phyloP scores from a whole-genome alignment of 202 grass and related monocot species.

The Brachypodium distachyon region DNA sequence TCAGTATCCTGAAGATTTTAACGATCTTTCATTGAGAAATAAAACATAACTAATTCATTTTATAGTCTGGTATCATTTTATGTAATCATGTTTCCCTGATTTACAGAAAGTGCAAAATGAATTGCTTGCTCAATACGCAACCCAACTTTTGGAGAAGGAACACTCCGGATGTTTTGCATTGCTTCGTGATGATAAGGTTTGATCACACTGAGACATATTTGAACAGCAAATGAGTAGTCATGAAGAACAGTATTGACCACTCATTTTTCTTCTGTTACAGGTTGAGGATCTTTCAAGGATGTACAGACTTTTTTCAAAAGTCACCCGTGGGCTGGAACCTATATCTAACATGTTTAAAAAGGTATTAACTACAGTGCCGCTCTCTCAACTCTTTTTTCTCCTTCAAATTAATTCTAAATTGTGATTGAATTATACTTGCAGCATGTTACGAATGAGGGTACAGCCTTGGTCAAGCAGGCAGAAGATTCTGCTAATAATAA shows the following conservation, averaged over 20 bases:
- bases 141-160: constrained; percentile 84
- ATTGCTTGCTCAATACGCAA: constrained; percentile 78
- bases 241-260: not conserved
- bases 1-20: not conserved
- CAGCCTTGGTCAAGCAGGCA: constrained; percentile 81
- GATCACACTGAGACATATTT: not conserved
- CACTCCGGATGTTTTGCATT: constrained; percentile 92
- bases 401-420: not conserved
- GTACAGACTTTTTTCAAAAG: constrained; percentile 90
- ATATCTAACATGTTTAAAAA: constrained; percentile 88
- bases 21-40: not conserved
- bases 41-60: not conserved
- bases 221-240: not conserved
- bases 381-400: not conserved
- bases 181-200: constrained; percentile 90
- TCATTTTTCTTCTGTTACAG: constrained; percentile 24
- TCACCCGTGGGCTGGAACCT: constrained; percentile 74
- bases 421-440: constrained; percentile 24
- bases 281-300: constrained; percentile 87
- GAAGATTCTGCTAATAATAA: constrained; percentile 95
- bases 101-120: constrained; percentile 92
- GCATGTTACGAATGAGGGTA: constrained; percentile 91
- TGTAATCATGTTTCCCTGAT: not conserved
- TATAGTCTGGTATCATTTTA: not conserved
- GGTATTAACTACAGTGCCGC: constrained; percentile 27